Conservation (phyloP, 805 yeast species). For the Kazachstania psychrophila region DNA sequence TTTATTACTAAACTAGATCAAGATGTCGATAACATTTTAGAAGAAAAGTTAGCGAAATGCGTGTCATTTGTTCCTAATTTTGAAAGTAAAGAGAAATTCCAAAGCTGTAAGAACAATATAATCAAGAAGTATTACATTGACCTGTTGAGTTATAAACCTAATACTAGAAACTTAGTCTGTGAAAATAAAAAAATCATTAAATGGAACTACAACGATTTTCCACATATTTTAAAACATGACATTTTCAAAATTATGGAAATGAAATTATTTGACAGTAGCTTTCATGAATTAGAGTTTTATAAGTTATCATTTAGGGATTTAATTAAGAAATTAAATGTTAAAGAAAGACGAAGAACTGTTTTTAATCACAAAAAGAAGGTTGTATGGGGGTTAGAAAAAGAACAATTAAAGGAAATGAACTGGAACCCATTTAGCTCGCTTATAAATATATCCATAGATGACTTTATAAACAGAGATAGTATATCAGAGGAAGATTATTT, state of each 20-base stretch:
- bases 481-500: background rate
- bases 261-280: conserved; percentile 10
- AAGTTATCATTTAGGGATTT: conserved; percentile 6
- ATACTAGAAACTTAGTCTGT: no score
- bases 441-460: background rate
- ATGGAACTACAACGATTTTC: no score
- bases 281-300: conserved; percentile 16
- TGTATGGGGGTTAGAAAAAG: conserved; percentile 14
- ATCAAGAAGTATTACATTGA: no score
- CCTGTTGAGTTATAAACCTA: no score
- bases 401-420: conserved; percentile 7
- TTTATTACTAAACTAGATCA: no score
- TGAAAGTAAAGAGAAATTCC: no score
- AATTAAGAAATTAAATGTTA: background rate
- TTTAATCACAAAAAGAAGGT: background rate
- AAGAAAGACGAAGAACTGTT: background rate
- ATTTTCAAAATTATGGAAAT: background rate
- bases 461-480: background rate
- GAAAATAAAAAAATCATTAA: no score
- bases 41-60: no score
- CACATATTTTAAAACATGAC: no score
- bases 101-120: no score
- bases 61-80: no score
- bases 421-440: conserved; percentile 18
- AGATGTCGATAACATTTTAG: no score